phyloP scores from a whole-genome alignment of 257 asterid genomes.

The Solanum phureja region DNA sequence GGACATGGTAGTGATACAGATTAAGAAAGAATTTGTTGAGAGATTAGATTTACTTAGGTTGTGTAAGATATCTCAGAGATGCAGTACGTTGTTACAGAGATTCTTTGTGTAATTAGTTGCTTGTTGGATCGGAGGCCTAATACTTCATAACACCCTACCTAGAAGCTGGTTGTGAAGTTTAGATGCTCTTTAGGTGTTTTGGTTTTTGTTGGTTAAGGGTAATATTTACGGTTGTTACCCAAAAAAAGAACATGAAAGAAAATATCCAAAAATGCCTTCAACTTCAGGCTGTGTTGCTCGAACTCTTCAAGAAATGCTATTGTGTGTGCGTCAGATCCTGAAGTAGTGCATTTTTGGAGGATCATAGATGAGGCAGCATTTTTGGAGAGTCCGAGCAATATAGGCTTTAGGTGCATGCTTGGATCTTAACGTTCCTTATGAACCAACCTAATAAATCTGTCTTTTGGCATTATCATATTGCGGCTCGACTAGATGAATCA shows the following conservation, averaged over 20 bases:
- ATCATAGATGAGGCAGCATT: neutral
- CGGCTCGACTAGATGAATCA: neutral
- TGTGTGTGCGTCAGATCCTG: neutral
- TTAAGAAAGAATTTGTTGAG: neutral
- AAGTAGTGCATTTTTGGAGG: neutral
- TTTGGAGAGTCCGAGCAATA: neutral
- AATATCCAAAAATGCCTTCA: neutral
- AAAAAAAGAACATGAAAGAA: too few relatives aligned
- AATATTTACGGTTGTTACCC: too few relatives aligned
- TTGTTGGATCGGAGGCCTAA: neutral
- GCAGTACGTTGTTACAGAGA: neutral
- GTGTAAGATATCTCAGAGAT: neutral
- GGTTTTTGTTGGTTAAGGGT: too few relatives aligned
- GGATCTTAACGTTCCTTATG: neutral
- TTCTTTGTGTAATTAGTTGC: neutral
- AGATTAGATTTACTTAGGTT: too few relatives aligned
- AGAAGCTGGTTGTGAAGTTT: neutral
- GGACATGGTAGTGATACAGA: too few relatives aligned
- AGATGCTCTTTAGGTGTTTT: neutral
- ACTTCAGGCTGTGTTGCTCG: neutral
- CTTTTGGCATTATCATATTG: neutral
- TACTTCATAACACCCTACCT: neutral
- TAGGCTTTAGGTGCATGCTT: neutral
- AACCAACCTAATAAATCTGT: neutral
- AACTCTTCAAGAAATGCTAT: neutral